phyloP scores from a whole-genome alignment of 2,329 filamentous ascomycete species.

The Atkinsonella texensis region DNA sequence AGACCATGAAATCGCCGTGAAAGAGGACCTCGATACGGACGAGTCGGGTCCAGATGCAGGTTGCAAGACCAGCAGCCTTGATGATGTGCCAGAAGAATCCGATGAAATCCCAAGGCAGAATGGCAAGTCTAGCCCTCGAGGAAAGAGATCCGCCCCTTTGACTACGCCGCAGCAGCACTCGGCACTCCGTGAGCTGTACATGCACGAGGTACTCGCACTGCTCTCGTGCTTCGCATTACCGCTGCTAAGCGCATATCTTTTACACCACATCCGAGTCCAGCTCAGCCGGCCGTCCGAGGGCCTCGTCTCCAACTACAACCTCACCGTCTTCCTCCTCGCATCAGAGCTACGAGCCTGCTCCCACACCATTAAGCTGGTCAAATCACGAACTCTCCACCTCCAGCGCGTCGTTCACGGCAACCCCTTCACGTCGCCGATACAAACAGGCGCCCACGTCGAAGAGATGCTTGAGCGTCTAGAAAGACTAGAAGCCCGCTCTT shows the following conservation, averaged over 20 bases:
- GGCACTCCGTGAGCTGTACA: conserved; percentile 53
- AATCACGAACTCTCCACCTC: conserved; percentile 66
- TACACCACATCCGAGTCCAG: conserved; percentile 70
- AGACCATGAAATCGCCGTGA: conserved; percentile 7
- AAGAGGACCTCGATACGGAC: conserved; percentile 1
- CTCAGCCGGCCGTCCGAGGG: conserved; percentile 76
- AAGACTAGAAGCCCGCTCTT: conserved; percentile 48
- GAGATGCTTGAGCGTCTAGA: conserved; percentile 56
- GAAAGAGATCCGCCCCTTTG: conserved; percentile 13
- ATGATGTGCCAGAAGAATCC: conserved; percentile 17
- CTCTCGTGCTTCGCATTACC: conserved; percentile 70
- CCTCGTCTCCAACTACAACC: conserved; percentile 82
- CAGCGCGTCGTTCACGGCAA: conserved; percentile 57
- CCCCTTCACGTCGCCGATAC: conserved; percentile 24
- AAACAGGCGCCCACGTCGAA: conserved; percentile 31
- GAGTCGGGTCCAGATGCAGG: conserved; percentile 20
- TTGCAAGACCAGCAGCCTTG: conserved; percentile 34
- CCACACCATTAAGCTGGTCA: conserved; percentile 70
- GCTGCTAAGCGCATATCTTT: conserved; percentile 64
- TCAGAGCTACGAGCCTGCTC: conserved; percentile 75
- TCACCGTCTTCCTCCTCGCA: conserved; percentile 79
- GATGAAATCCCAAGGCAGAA: background rate
- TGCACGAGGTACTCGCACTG: conserved; percentile 65
- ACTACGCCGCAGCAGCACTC: conserved; percentile 16
- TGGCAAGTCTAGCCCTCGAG: background rate